These are phyloP conservation scores for Emergomyces pasteurianus DNA, from an alignment of 2,329 filamentous ascomycete genomes.

Conservation along the genomic window DNA sequence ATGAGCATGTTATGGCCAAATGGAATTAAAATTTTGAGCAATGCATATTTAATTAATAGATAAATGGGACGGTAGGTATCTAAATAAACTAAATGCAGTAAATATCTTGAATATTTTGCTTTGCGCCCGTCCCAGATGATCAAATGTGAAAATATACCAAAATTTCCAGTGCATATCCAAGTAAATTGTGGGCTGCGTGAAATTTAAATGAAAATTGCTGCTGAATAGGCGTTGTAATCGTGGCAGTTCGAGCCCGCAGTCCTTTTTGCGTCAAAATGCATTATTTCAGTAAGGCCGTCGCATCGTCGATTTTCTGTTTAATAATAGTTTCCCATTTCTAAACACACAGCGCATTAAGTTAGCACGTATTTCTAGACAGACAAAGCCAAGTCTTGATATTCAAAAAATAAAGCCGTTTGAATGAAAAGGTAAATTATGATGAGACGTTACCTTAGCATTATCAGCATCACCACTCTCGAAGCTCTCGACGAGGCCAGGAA, in stretches of 20 bases:
- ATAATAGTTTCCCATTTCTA: slow-evolving; percentile 33
- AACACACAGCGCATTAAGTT: not conserved
- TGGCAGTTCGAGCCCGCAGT: not conserved
- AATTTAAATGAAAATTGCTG: not conserved
- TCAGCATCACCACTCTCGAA: slow-evolving; percentile 40
- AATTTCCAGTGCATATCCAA: not conserved
- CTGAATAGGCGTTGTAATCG: not conserved
- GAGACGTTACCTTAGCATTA: slow-evolving; percentile 40
- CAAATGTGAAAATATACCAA: not conserved
- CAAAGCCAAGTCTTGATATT: not conserved
- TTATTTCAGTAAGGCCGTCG: slow-evolving; percentile 8
- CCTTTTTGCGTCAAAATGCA: not conserved
- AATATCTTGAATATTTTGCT: not conserved
- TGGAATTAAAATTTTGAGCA: not conserved
- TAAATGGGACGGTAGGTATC: not conserved
- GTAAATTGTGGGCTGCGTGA: not conserved
- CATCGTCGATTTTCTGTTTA: slow-evolving; percentile 23
- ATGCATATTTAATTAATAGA: not conserved
- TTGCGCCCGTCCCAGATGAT: not conserved
- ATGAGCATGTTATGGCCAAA: not conserved
- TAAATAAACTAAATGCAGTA: not conserved
- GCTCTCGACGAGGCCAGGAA: slow-evolving; percentile 52
- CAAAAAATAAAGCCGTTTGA: not conserved
- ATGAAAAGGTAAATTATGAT: not conserved
- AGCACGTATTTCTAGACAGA: slow-evolving; percentile 1